phyloP scores from a whole-genome alignment of 257 asterid species.

The Solanum ossicruentum region DNA sequence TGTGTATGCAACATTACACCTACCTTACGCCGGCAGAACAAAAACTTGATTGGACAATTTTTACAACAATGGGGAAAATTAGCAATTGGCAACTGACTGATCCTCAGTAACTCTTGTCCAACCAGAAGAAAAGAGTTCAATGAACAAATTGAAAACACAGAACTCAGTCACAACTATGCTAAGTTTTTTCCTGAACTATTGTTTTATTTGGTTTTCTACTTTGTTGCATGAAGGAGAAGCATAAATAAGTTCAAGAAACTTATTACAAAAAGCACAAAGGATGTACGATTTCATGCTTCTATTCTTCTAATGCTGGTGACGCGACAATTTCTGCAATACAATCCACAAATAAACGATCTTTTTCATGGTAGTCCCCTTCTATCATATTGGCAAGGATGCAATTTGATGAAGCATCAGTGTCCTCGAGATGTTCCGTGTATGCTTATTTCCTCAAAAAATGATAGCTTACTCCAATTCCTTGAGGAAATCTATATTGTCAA shows the following conservation, averaged over 20 bases:
- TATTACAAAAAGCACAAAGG: background rate
- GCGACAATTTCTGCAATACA: background rate
- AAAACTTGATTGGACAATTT: background rate
- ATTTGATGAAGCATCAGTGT: background rate
- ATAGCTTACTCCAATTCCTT: constrained; percentile 62
- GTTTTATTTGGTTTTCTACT: background rate
- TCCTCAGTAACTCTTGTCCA: background rate
- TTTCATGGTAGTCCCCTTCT: background rate
- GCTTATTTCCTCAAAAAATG: background rate
- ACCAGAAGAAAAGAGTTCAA: background rate
- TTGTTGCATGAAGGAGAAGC: background rate
- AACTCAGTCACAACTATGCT: background rate
- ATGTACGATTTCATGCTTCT: background rate
- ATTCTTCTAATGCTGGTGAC: background rate
- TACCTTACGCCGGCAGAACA: background rate
- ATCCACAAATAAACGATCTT: background rate
- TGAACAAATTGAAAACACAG: background rate
- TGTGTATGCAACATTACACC: background rate
- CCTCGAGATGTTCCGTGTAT: background rate
- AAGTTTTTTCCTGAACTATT: background rate
- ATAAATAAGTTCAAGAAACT: background rate
- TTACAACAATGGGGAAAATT: background rate
- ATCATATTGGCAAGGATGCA: background rate
- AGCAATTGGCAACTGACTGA: background rate
- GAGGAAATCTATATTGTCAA: constrained; percentile 76